A percentile compares a stretch with the other conserved stretches of the same genome.
These are phyloP conservation scores for Diaporthe helianthi DNA, from an alignment of 2,329 filamentous ascomycete genomes.

Conservation along the genomic window DNA sequence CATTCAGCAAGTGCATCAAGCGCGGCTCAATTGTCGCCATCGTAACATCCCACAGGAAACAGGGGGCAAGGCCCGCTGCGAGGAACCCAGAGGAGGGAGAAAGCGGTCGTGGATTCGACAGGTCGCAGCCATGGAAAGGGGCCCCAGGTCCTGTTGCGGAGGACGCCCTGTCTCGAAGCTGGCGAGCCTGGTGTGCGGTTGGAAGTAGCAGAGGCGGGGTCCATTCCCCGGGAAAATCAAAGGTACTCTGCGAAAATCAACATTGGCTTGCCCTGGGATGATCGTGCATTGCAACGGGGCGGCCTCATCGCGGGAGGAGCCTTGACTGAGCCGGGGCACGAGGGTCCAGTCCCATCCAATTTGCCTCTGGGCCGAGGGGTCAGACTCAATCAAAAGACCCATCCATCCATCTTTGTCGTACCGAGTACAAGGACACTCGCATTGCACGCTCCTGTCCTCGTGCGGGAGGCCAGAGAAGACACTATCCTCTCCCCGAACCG, in stretches of 20 bases:
- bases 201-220: constrained; percentile 17
- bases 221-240: constrained; percentile 25
- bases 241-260: constrained; percentile 16
- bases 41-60: constrained; percentile 43
- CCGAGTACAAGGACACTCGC: constrained; percentile 14
- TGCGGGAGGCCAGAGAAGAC: background rate
- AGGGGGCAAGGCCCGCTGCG: constrained; percentile 21
- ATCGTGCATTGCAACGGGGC: constrained; percentile 21
- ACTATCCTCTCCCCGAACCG: background rate
- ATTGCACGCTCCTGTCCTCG: background rate
- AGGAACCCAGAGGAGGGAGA: constrained; percentile 23
- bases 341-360: constrained; percentile 25
- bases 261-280: constrained; percentile 14
- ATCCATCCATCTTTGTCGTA: constrained; percentile 9
- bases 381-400: constrained; percentile 18
- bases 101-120: constrained; percentile 45
- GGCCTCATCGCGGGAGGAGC: constrained; percentile 23
- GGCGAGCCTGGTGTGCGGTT: constrained; percentile 11
- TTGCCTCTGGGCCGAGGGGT: constrained; percentile 23
- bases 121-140: constrained; percentile 41
- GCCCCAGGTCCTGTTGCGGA: constrained; percentile 17
- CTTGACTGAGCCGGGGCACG: background rate
- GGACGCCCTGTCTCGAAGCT: constrained; percentile 17
- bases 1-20: constrained; percentile 70
- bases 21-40: constrained; percentile 74